Conservation (phyloP, 768 basidiomycete species). For the Paxillus ammoniavirescens region DNA sequence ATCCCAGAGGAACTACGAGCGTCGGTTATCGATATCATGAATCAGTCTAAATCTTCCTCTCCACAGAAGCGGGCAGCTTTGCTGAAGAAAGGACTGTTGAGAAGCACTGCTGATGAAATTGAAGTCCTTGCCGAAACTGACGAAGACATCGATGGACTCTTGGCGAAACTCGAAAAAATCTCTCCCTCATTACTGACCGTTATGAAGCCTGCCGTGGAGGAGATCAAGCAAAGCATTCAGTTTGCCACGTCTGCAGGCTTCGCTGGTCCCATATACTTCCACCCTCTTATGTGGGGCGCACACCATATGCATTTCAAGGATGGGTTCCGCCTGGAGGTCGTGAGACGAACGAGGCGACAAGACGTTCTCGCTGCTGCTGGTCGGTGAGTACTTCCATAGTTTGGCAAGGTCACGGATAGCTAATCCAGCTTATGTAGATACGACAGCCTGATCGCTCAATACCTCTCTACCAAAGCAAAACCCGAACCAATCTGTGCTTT, state of each 20-base stretch:
- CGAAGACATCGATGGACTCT: slow-evolving; percentile 58
- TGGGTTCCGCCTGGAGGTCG: slow-evolving; percentile 75
- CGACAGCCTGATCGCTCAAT: slow-evolving; percentile 64
- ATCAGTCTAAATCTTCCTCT: slow-evolving; percentile 59
- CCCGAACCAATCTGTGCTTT: slow-evolving; percentile 60
- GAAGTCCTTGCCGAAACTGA: slow-evolving; percentile 68
- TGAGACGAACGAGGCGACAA: slow-evolving; percentile 57
- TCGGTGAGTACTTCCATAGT: slow-evolving; percentile 43
- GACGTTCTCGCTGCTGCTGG: slow-evolving; percentile 83
- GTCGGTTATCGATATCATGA: slow-evolving; percentile 63
- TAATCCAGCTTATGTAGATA: slow-evolving; percentile 46
- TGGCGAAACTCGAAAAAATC: slow-evolving; percentile 56
- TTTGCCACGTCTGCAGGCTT: slow-evolving; percentile 64
- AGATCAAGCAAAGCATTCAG: slow-evolving; percentile 62
- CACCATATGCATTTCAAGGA: slow-evolving; percentile 67
- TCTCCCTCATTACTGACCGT: slow-evolving; percentile 51
- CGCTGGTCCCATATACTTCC: slow-evolving; percentile 58
- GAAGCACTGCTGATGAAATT: slow-evolving; percentile 69
- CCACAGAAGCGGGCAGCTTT: slow-evolving; percentile 70
- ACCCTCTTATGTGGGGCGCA: slow-evolving; percentile 70
- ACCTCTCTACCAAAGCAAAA: slow-evolving; percentile 54
- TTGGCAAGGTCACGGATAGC: background rate
- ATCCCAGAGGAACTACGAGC: slow-evolving; percentile 56
- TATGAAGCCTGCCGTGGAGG: slow-evolving; percentile 52
- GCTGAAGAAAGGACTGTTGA: slow-evolving; percentile 65